Evolutionary conservation across 139 green algal species (phyloP), one percentile per base, ranked within the genome.

Genomic region (Raphidocelis subcapitata): DNA sequence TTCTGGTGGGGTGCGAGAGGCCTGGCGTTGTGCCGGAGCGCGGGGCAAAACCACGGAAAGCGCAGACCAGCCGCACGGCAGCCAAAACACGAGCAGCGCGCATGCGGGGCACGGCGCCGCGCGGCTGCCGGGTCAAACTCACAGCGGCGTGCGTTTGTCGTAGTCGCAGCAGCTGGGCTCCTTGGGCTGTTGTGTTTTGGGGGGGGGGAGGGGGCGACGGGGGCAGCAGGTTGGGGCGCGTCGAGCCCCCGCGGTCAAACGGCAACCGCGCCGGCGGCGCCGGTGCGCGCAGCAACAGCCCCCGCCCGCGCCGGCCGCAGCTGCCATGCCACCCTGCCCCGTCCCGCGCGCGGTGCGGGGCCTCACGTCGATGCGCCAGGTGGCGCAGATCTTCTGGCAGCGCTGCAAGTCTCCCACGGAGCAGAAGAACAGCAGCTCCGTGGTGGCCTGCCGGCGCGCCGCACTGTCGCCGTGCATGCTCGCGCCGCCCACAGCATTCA

Each of bases 401-500:
- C 92, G 79, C 41, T 80, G 70, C n/a, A 95, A n/a, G 74, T 95
- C 91, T n/a, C 87, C 92, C 1, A 95, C 88, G 55, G 79, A 87
- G 0, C 90, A 86, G 72, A 97, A 97, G 72, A 97, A 97, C 2
- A 97, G 79, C 12, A 97, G 85, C 75, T 97, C 92, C 2, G 88
- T 92, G 44, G 93, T 92, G 15, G 92, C 92, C 74, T 77, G 61
- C 18, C 70, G 26, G 21, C 70, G 62, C 5, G 70, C 70, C 23
- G 70, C 70, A 49, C 62, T 77, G 15, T 77, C 60, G 12, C 70
- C 70, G 61, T 77, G 70, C 61, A 77, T 21, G 26, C 28, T 54
- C 29, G 70, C 70, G 18, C 70, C 70, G 18, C 49, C 49, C 49
- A n/a, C n/a, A n/a, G n/a, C n/a, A n/a, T n/a, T n/a, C n/a, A n/a